Evolutionary conservation across 495 filamentous ascomycete species (phyloP), one percentile per base, ranked within the genome.

Genomic region (Neurospora sp.): DNA sequence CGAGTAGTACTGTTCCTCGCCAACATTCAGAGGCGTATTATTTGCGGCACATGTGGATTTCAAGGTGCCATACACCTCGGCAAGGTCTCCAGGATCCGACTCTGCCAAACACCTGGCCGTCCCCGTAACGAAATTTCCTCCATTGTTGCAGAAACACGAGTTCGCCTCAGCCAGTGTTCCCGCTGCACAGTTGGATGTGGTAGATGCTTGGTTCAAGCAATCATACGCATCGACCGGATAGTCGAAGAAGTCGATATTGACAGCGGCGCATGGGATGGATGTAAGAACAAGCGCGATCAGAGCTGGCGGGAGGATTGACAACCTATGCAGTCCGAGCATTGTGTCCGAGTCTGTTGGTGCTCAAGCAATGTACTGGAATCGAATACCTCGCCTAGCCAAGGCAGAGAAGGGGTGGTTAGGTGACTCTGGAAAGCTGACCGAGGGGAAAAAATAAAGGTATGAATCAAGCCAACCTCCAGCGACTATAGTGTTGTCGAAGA

Each of bases 101-200:
- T 69, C 73, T 12, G 82, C 82, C 59, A 86, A 75, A 70, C 85
- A 86, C 10, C 61, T 47, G 4, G 85, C 85, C 42, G 83, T 75
- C 39, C 79, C 78, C 47, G 81, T 81, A 69, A 85, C 76, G 72
- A 86, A 86, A 74, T 83, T 78, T 4, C 81, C 80, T 20, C 77
- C 76, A 74, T 85, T 85, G 71, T 70, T 75, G 71, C 85, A 86
- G 0, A 86, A 73, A 39, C 85, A 86, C 7, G 74, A 53, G 70
- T 85, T 86, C n/a, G 82, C 75, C 39, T 78, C 76, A 10, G 69
- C 5, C 0, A 80, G 80, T 2, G 80, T 78, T 14, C 71, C 74
- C 5, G 79, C 77, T 27, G 73, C 70, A 70, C 84, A 85, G 31
- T 75, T 59, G 69, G 78, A 80, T 8, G 69, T 14, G 45, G 78